Conservation (phyloP, 768 basidiomycete species). For the Mycena pura region DNA sequence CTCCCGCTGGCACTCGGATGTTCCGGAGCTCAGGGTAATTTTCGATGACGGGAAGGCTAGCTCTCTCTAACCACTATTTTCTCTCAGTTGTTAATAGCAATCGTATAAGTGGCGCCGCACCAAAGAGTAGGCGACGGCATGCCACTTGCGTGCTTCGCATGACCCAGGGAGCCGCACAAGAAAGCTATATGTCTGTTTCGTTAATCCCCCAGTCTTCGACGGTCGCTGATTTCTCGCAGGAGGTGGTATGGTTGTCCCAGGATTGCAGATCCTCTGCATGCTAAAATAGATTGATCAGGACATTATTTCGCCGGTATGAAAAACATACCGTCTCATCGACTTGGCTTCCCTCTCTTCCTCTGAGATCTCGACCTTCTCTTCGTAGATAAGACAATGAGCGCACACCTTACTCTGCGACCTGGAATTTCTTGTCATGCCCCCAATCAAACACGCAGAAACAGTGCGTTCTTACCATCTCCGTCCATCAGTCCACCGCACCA, state of each 20-base stretch:
- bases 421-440: not conserved
- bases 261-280: slow-evolving; percentile 51
- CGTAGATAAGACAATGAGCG: slow-evolving; percentile 65
- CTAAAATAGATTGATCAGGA: slow-evolving; percentile 31
- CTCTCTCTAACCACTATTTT: slow-evolving; percentile 54
- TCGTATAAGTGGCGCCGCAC: slow-evolving; percentile 36
- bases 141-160: slow-evolving; percentile 57
- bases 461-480: slow-evolving; percentile 51
- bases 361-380: slow-evolving; percentile 63
- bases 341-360: slow-evolving; percentile 64
- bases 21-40: slow-evolving; percentile 56
- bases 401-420: slow-evolving; percentile 70
- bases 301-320: no score
- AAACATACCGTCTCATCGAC: slow-evolving; percentile 40
- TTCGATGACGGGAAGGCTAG: slow-evolving; percentile 55
- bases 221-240: slow-evolving; percentile 58
- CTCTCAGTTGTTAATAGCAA: not conserved
- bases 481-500: slow-evolving; percentile 67
- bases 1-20: slow-evolving; percentile 54
- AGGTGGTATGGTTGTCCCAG: slow-evolving; percentile 46
- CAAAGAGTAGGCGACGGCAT: slow-evolving; percentile 61
- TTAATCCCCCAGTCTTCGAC: slow-evolving; percentile 60
- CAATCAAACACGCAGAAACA: not conserved
- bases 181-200: slow-evolving; percentile 69
- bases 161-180: slow-evolving; percentile 53